Evolutionary conservation across 441 rosid species (phyloP).

Genomic region (Jatropha multifida): DNA sequence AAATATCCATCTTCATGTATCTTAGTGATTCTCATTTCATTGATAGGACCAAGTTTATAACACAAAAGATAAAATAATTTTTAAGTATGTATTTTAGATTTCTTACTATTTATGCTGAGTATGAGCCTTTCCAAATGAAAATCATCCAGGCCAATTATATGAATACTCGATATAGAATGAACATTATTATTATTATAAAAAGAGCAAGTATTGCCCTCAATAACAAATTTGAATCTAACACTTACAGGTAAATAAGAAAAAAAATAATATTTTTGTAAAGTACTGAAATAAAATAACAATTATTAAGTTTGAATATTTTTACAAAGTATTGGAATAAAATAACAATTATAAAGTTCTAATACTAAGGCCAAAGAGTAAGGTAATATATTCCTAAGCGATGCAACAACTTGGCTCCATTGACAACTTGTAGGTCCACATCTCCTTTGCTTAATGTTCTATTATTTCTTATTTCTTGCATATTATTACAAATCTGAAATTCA

Average conservation of each 20-base stretch:
- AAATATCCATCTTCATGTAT: background rate
- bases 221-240: too few species aligned
- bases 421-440: background rate
- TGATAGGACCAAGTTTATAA: background rate
- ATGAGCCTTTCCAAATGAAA: background rate
- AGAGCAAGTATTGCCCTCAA: too few species aligned
- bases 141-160: background rate
- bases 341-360: background rate
- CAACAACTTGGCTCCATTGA: background rate
- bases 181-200: too few species aligned
- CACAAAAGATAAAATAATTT: background rate
- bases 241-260: too few species aligned
- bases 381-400: background rate
- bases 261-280: too few species aligned
- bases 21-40: background rate
- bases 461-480: background rate
- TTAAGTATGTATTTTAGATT: too few species aligned
- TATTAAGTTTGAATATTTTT: too few species aligned
- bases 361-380: background rate
- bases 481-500: background rate
- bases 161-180: too few species aligned
- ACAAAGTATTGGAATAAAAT: background rate
- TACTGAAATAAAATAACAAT: too few species aligned
- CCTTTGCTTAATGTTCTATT: background rate
- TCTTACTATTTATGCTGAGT: too few species aligned